Evolutionary conservation across 345 rosid species (phyloP).

Genomic region (Gossypium rotundifolium): DNA sequence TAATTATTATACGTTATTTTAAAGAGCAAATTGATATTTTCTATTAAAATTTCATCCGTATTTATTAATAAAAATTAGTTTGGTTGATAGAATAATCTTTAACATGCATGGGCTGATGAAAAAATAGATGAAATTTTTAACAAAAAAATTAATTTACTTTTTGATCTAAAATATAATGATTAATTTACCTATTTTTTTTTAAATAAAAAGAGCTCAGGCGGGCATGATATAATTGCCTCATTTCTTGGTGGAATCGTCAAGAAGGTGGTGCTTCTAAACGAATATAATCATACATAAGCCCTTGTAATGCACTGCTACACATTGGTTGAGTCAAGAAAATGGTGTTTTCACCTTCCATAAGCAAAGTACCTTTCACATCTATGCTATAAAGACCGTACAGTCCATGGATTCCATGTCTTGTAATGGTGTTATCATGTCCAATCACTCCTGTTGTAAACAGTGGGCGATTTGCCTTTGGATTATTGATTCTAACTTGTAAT

Average conservation of each 20-base stretch:
- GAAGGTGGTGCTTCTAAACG: slow-evolving; percentile 44
- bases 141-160: too few species aligned
- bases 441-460: slow-evolving; percentile 47
- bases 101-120: too few species aligned
- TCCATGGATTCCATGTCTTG: slow-evolving; percentile 68
- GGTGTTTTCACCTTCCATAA: slow-evolving; percentile 38
- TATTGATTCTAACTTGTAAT: slow-evolving; percentile 41
- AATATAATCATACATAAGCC: slow-evolving; percentile 62
- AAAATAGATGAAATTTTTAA: too few species aligned
- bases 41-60: too few species aligned
- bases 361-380: slow-evolving; percentile 27
- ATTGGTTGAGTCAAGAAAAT: slow-evolving; percentile 44
- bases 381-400: slow-evolving; percentile 42
- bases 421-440: slow-evolving; percentile 58
- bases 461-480: slow-evolving; percentile 24
- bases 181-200: too few species aligned
- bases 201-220: too few species aligned
- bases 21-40: too few species aligned
- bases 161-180: too few species aligned
- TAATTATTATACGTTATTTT: too few species aligned
- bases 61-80: too few species aligned
- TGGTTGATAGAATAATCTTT: too few species aligned
- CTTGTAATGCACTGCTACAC: slow-evolving; percentile 32
- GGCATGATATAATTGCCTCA: too few species aligned
- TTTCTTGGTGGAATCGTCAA: neutral